Percentiles rank a stretch among this genome's conserved stretches.
phyloP scores from a whole-genome alignment of 1,284 basidiomycete genomes.

The Caloboletus firmus region DNA sequence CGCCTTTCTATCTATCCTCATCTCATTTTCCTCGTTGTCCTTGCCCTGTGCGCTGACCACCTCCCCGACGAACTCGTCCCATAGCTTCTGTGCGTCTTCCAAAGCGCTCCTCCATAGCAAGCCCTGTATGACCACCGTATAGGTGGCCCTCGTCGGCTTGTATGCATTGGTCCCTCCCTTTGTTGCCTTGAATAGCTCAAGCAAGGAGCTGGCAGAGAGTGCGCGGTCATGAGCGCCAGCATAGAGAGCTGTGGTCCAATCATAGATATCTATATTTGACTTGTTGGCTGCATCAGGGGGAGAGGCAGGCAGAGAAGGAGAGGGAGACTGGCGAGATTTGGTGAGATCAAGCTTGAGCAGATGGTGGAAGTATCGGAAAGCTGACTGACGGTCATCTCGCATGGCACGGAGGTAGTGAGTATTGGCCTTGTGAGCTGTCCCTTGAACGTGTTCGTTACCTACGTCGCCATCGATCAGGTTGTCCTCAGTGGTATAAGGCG shows the following conservation, averaged over 20 bases:
- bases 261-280: slow-evolving; percentile 31
- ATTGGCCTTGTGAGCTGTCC: slow-evolving; percentile 38
- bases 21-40: slow-evolving; percentile 2
- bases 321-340: slow-evolving; percentile 9
- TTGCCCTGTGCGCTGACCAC: slow-evolving; percentile 28
- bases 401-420: slow-evolving; percentile 35
- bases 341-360: slow-evolving; percentile 28
- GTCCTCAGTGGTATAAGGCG: slow-evolving; percentile 25
- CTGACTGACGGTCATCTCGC: slow-evolving; percentile 41
- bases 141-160: slow-evolving; percentile 43
- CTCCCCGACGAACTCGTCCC: slow-evolving; percentile 41
- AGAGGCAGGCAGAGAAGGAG: not conserved
- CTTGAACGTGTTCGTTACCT: not conserved
- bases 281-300: slow-evolving; percentile 11
- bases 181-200: slow-evolving; percentile 39
- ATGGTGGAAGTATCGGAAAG: slow-evolving; percentile 47
- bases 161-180: slow-evolving; percentile 27
- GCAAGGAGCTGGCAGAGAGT: slow-evolving; percentile 36
- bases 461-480: not conserved
- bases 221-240: slow-evolving; percentile 34
- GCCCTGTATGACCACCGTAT: slow-evolving; percentile 54
- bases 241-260: slow-evolving; percentile 38
- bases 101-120: slow-evolving; percentile 40
- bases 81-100: slow-evolving; percentile 43
- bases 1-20: slow-evolving; percentile 46